Evolutionary conservation across 225 moss, liverwort and hornwort species (phyloP), one percentile per base, ranked within the genome.

Genomic region (Polytrichum formosum): DNA sequence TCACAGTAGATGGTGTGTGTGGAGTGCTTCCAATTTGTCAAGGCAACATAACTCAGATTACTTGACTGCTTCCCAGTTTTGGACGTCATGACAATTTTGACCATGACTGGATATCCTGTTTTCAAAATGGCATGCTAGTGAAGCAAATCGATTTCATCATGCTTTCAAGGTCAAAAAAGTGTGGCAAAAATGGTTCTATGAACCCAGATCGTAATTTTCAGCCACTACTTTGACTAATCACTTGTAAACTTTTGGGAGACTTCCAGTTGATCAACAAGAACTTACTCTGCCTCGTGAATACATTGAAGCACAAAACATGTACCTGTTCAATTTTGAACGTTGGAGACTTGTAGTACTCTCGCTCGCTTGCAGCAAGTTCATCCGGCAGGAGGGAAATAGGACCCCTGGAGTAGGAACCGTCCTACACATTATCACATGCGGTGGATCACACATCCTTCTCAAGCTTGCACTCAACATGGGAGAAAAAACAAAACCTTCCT

Each of bases 241-340:
- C 20, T 20, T 58, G 58, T 58, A 6, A 20, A 21, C 5, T 6
- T 19, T 23, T 58, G 9, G 58, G 58, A 58, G n/a, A 58, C 20
- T 6, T 22, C 2, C n/a, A 58, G 6, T 58, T 58, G 6, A 20
- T 20, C 58, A 0, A 22, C 7, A 58, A 2, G n/a, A 6, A 58
- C 20, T 58, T 21, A 1, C 23, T 58, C 58, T 58, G 67, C 46
- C 46, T 46, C 46, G 1, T 37, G 7, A 37, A 13, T 10, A 37
- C 37, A 10, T 46, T 46, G 46, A 46, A 46, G 16, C 46, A 68
- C 29, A 54, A 59, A 46, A 29, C 26, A 25, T 73, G 62, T 69
- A 97, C 93, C 93, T 97, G 96, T 77, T 97, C 96, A 67, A 97
- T 84, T 67, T 89, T 92, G 61, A 81, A 93, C 28, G 92, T 90